Evolutionary conservation across 2,329 filamentous ascomycete species (phyloP).

Genomic region (Sporothrix dimorphospora): DNA sequence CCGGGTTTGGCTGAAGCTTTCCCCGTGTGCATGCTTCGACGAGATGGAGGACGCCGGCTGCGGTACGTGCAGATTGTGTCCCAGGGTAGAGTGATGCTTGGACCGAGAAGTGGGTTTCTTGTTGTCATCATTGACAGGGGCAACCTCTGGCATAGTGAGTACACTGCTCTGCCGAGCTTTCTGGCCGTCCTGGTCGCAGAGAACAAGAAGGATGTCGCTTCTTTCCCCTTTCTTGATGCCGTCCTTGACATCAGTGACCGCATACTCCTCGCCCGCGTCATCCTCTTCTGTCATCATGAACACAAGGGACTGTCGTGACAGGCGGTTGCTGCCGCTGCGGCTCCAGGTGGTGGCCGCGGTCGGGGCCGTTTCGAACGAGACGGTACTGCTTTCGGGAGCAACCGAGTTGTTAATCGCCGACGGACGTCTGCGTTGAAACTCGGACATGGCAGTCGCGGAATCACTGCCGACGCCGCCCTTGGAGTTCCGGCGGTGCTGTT

Average conservation of each 20-base stretch:
- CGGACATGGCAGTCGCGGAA: background rate
- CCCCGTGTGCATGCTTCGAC: background rate
- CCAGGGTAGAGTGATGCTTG: background rate
- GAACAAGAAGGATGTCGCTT: background rate
- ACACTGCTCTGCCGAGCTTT: background rate
- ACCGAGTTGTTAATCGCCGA: background rate
- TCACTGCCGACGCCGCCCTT: background rate
- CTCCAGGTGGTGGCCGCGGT: background rate
- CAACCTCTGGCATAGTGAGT: background rate
- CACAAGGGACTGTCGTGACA: background rate
- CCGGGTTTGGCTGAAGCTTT: background rate
- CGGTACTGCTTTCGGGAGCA: background rate
- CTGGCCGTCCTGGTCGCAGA: background rate
- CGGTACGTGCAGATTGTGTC: background rate
- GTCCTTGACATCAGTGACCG: background rate
- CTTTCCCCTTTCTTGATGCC: background rate
- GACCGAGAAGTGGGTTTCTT: background rate
- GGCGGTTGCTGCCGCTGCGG: background rate
- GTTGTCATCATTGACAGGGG: background rate
- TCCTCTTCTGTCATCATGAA: background rate
- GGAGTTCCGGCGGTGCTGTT: background rate
- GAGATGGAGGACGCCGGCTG: background rate
- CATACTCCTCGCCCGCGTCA: background rate
- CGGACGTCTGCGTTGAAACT: background rate
- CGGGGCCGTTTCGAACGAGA: background rate